phyloP scores from a whole-genome alignment of 768 basidiomycete species.

The Trametes coccinea region DNA sequence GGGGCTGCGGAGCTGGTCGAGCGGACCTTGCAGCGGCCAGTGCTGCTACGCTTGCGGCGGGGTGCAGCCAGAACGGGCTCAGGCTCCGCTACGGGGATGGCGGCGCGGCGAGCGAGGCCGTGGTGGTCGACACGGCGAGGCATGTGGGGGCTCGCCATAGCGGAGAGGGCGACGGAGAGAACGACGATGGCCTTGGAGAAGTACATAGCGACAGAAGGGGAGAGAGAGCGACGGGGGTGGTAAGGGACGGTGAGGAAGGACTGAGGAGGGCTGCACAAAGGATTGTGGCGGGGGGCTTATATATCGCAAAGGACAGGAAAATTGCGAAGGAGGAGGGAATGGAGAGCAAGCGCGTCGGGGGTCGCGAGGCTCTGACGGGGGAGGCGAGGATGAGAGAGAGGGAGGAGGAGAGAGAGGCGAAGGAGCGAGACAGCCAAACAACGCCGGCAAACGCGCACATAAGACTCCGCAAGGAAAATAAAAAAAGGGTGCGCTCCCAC shows the following conservation, averaged over 20 bases:
- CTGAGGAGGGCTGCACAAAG: slow-evolving; percentile 15
- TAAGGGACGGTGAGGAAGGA: slow-evolving; percentile 19
- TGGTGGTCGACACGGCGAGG: slow-evolving; percentile 42
- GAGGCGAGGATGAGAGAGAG: too few species aligned
- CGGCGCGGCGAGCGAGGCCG: slow-evolving; percentile 46
- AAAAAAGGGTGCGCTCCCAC: slow-evolving; percentile 12
- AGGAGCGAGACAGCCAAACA: neutral
- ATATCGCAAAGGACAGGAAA: neutral
- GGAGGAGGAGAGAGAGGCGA: neutral
- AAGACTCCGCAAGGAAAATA: neutral
- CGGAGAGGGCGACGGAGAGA: slow-evolving; percentile 44
- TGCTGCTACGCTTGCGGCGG: slow-evolving; percentile 13
- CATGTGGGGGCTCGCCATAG: slow-evolving; percentile 42
- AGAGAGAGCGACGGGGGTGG: slow-evolving; percentile 12
- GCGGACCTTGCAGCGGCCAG: slow-evolving; percentile 27
- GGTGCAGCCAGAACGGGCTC: slow-evolving; percentile 14
- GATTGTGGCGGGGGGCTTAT: slow-evolving; percentile 21
- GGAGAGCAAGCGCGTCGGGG: slow-evolving; percentile 17
- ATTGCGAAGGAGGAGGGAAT: slow-evolving; percentile 1
- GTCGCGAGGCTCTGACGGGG: slow-evolving; percentile 5
- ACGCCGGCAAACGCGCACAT: neutral
- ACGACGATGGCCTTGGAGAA: slow-evolving; percentile 46
- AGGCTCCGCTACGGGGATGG: slow-evolving; percentile 30
- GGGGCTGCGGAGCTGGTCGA: slow-evolving; percentile 13
- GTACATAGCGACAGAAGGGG: slow-evolving; percentile 37